Conservation (phyloP, 2,329 filamentous ascomycete genomes). For the Aureobasidium mangrovei region DNA sequence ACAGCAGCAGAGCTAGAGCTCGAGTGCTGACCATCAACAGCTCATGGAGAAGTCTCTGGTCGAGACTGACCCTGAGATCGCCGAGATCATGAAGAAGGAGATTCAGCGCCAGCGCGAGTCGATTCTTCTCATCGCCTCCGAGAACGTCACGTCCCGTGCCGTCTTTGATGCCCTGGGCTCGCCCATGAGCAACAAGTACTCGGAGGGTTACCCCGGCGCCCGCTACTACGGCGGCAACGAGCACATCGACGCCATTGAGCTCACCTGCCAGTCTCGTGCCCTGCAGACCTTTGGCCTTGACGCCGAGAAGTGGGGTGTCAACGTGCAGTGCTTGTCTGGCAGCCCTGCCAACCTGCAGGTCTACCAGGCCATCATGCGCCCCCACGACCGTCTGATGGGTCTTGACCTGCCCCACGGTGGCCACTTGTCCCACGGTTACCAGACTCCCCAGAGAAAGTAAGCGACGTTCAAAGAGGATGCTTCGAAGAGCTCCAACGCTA, state of each 20-base stretch:
- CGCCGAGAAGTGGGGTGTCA: slow-evolving; percentile 90
- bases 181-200: slow-evolving; percentile 95
- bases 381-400: slow-evolving; percentile 94
- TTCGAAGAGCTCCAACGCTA: neutral
- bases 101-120: slow-evolving; percentile 96
- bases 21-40: slow-evolving; percentile 39
- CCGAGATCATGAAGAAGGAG: slow-evolving; percentile 93
- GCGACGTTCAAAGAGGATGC: neutral
- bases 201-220: slow-evolving; percentile 93
- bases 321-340: slow-evolving; percentile 70
- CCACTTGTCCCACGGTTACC: slow-evolving; percentile 94
- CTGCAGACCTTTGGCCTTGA: slow-evolving; percentile 85
- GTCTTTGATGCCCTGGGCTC: slow-evolving; percentile 96
- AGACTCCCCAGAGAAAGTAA: slow-evolving; percentile 78
- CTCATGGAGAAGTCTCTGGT: slow-evolving; percentile 93
- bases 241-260: slow-evolving; percentile 94
- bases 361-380: slow-evolving; percentile 94
- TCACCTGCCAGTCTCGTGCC: slow-evolving; percentile 87
- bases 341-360: slow-evolving; percentile 96
- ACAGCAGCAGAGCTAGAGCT: neutral
- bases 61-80: slow-evolving; percentile 88
- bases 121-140: slow-evolving; percentile 95
- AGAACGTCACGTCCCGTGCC: slow-evolving; percentile 97
- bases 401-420: slow-evolving; percentile 90
- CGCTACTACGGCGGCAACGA: slow-evolving; percentile 99